Conservation (phyloP, 192 early-diverging fungal species). For the Diversispora eburnea region DNA sequence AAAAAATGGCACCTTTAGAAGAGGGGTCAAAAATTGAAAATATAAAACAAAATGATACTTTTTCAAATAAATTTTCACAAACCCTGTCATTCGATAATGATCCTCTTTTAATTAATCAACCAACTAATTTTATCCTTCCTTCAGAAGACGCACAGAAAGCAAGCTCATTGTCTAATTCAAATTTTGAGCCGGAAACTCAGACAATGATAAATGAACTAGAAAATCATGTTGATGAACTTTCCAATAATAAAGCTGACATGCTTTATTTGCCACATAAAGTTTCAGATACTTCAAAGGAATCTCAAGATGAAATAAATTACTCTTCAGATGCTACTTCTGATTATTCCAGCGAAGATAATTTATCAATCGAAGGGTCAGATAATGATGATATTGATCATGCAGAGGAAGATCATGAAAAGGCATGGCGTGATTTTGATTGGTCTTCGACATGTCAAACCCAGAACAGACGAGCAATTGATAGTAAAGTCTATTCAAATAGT, state of each 20-base stretch:
- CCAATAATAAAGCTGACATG: not conserved
- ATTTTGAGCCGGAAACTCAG: not conserved
- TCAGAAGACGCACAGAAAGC: no score
- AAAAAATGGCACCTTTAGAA: no score
- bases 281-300: not conserved
- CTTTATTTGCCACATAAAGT: not conserved
- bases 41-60: no score
- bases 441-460: no score
- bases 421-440: not conserved
- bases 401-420: not conserved
- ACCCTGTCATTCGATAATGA: no score
- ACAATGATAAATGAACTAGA: slow-evolving; percentile 11
- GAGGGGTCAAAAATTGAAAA: no score
- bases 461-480: no score
- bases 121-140: no score
- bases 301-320: not conserved
- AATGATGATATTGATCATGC: not conserved
- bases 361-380: not conserved
- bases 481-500: not conserved
- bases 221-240: slow-evolving; percentile 8
- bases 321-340: not conserved
- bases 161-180: not conserved
- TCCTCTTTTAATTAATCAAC: no score
- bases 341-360: not conserved
- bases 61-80: no score